Evolutionary conservation across 2,329 filamentous ascomycete genomes (phyloP), one percentile per base, ranked within the genome.

Genomic region (Trichoderma koningiopsis): DNA sequence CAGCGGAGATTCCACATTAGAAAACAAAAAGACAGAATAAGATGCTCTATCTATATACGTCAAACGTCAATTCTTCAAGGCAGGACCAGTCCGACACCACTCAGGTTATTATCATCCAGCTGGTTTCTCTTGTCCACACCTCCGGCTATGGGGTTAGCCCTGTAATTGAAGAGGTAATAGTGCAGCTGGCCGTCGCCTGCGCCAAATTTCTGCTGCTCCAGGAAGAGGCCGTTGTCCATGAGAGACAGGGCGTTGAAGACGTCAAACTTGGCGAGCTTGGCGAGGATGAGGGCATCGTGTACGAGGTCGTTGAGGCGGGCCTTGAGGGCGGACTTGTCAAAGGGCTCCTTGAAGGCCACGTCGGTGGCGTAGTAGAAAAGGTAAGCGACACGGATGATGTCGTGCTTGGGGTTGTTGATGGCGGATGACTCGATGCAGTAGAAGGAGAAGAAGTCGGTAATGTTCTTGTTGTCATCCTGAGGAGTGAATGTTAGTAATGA

Each of bases 141-240:
- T 60, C 96, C 94, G 0, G 88, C 83, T 75, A 99, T 91, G n/a
- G 90, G 89, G 70, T 92, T 90, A 14, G 93, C 92, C 69, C 93
- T 89, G 84, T 97, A 99, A 82, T 99, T 99, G 86, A 96, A 99
- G 37, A 99, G 85, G 80, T 99, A 99, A 82, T 94, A 99, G 81
- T 99, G 94, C 75, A 99, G 85, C 79, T 96, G 93, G 58, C 96
- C 96, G 79, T 99, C 96, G 37, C 96, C 96, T 5, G 92, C 90
- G 56, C 95, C 96, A 76, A 97, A 99, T 80, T 97, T 97, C 77
- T 97, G 93, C 74, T 97, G 87, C 77, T 95, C 91, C 6, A 99
- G 85, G 87, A 99, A 98, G 24, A 98, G 86, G 0, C 89, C 91
- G 79, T 99, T 99, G 80, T 99, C 95, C 81, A 97, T 91, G 49